Evolutionary conservation across 306 rosid species (phyloP), one percentile per base, ranked within the genome.

Genomic region (Macrotyloma uniflorum): DNA sequence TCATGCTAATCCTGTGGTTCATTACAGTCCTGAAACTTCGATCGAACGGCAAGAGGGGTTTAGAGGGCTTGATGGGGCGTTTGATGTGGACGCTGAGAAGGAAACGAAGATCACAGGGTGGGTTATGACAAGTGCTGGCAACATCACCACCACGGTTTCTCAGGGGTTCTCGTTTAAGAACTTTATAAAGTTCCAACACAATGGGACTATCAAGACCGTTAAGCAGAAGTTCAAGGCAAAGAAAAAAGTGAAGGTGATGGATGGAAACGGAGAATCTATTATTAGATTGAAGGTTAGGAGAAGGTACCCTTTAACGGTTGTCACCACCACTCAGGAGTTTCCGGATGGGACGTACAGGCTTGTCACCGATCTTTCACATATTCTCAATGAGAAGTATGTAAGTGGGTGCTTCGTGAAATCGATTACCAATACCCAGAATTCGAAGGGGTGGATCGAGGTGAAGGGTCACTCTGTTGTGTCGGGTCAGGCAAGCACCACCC

Each of bases 391-490:
- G 86, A 78, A 55, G 73, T n/a, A 72, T 67, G 19, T 13, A 0
- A 59, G 85, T 3, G 72, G 72, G 5, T 43, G 74, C 3, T 42
- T 49, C 1, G 5, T 19, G 15, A 88, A 65, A 14, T 54, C 49
- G 6, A 30, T 88, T 26, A 18, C 14, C 55, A 89, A 89, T 67
- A 8, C 4, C 1, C 98, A 93, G 83, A 85, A 82, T 62, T 91
- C 89, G 0, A 67, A 26, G 2, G 98, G 98, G 8, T 93, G 98
- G 98, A 91, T 91, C 86, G 85, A 83, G 80, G 94, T 93, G 12
- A 74, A 79, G 88, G 98, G 79, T 72, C 96, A 93, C 71, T 77
- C 86, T 40, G 97, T 93, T 64, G 70, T 91, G 2, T 74, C 85
- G 7, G 98, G 98, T 35, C 54, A 58, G 5, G 94, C 89, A 3